phyloP scores from a whole-genome alignment of 2,329 filamentous ascomycete species.

The Fusarium nelsonii region DNA sequence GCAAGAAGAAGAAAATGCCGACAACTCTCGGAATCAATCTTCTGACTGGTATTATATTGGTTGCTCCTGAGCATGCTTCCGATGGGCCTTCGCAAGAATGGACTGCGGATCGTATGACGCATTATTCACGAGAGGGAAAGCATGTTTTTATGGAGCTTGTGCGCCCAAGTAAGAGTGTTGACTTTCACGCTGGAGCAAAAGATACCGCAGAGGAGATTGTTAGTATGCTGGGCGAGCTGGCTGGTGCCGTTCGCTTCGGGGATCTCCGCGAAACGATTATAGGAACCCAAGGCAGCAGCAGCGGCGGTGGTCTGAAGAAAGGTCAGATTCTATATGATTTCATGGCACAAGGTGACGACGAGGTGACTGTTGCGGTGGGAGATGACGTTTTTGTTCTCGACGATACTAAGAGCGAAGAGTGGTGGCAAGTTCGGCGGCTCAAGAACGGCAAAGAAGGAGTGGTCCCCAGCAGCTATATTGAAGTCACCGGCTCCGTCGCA shows the following conservation, averaged over 20 bases:
- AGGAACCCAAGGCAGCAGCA: slow-evolving; percentile 72
- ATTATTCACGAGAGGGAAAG: slow-evolving; percentile 98
- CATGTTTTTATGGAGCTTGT: slow-evolving; percentile 97
- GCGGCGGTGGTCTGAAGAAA: slow-evolving; percentile 69
- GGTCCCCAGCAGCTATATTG: slow-evolving; percentile 95
- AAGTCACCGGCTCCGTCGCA: slow-evolving; percentile 78
- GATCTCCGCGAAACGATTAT: slow-evolving; percentile 86
- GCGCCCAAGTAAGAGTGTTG: slow-evolving; percentile 90
- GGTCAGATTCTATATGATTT: slow-evolving; percentile 95
- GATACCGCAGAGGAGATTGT: slow-evolving; percentile 97
- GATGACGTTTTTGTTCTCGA: slow-evolving; percentile 94
- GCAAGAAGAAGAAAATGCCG: slow-evolving; percentile 97
- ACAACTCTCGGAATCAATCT: slow-evolving; percentile 96
- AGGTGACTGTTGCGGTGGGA: slow-evolving; percentile 89
- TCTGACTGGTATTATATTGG: slow-evolving; percentile 87
- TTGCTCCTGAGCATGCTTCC: slow-evolving; percentile 85
- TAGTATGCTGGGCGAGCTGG: slow-evolving; percentile 85
- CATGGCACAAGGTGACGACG: slow-evolving; percentile 94
- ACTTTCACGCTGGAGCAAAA: slow-evolving; percentile 97
- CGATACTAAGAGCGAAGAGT: slow-evolving; percentile 93
- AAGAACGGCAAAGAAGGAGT: slow-evolving; percentile 96
- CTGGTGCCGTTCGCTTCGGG: slow-evolving; percentile 86
- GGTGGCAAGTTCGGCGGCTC: slow-evolving; percentile 94
- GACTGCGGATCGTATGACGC: slow-evolving; percentile 94
- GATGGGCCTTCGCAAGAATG: slow-evolving; percentile 92